Percentiles rank a stretch among this genome's conserved stretches.
phyloP scores from a whole-genome alignment of 306 rosid species.

The Amphicarpaea edgeworthii region DNA sequence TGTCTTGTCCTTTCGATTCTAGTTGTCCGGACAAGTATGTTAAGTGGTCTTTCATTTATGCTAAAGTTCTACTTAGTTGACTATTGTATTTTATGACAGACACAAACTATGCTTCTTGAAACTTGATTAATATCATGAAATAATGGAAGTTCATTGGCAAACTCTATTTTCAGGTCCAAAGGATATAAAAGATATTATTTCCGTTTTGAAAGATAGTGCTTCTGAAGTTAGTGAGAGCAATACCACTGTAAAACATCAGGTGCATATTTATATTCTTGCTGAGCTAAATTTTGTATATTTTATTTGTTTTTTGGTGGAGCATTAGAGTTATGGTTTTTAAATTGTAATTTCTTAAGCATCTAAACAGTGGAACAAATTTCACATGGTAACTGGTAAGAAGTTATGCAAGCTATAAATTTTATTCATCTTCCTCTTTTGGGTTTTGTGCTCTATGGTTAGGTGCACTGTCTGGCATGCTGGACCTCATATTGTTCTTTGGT shows the following conservation, averaged over 20 bases:
- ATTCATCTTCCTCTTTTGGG: conserved; percentile 23
- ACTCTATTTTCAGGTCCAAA: conserved; percentile 70
- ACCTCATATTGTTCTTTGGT: conserved; percentile 18
- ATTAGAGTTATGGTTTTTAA: conserved; percentile 22
- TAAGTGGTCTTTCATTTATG: conserved; percentile 35
- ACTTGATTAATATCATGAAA: conserved; percentile 11
- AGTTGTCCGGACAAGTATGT: conserved; percentile 81
- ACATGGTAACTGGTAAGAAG: neutral
- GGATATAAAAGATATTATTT: conserved; percentile 78
- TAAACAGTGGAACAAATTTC: conserved; percentile 3
- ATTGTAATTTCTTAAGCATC: conserved; percentile 5
- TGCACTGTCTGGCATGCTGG: conserved; percentile 25
- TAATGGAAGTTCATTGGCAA: conserved; percentile 23
- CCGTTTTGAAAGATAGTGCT: conserved; percentile 76
- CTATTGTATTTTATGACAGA: conserved; percentile 29
- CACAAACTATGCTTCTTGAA: conserved; percentile 27
- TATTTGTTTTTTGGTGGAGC: neutral
- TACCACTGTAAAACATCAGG: conserved; percentile 73
- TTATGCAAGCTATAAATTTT: conserved; percentile 4
- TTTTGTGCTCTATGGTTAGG: conserved; percentile 35
- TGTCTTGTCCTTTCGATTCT: conserved; percentile 88
- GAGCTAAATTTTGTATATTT: conserved; percentile 18
- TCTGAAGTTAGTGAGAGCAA: conserved; percentile 66
- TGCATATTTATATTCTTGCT: conserved; percentile 41
- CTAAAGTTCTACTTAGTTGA: conserved; percentile 29